Base-by-base conservation (phyloP, 176 grass and related monocot species). In the Aegilops umbellulata region DNA sequence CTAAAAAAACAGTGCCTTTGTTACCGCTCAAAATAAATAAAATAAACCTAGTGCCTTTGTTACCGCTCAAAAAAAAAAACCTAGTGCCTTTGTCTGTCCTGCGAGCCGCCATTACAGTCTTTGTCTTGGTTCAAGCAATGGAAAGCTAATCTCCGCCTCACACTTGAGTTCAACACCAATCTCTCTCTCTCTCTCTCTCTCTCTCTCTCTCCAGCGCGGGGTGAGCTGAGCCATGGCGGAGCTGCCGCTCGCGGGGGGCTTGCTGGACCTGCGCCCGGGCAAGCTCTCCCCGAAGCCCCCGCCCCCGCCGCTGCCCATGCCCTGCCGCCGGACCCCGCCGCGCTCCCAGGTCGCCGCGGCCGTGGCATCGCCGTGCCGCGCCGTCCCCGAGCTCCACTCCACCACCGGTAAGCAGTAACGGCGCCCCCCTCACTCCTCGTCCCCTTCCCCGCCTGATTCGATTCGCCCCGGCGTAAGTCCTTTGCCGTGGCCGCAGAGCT, bases 151-250 rank as follows among this genome's bases (percentile, higher is more conserved):
- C 49, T 41, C 42, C 76, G 65, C n/a, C 53, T 63, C 46, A 41
- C 41, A 3, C 67, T 69, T 36, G 66, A 22, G 67, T 84, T 77
- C 65, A 82, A 69, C 51, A 81, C 79, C 84, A 47, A 63, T 85
- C 81, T 85, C 42, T 46, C 42, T 47, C 44, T 1, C 82, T 41
- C 36, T 38, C 36, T 85, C 78, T 5, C 32, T 32, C 31, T 85
- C 41, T 42, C 41, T 12, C 41, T 15, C 72, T 79, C 58, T 75
- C 71, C 84, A 26, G 29, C 14, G 7, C 20, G 15, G 36, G 38
- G 36, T 30, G 34, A 82, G 69, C 25, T 6, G 66, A 67, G 29
- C 66, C 39, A 97, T 97, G 95, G 92, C 92, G 17, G 95, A 97
- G 82, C 84, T 94, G 73, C 84, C 95, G 60, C 79, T 97, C 8